Percentiles rank a stretch among this genome's conserved stretches.
phyloP scores from a whole-genome alignment of 768 basidiomycete genomes.

The Gymnopilus dilepis region DNA sequence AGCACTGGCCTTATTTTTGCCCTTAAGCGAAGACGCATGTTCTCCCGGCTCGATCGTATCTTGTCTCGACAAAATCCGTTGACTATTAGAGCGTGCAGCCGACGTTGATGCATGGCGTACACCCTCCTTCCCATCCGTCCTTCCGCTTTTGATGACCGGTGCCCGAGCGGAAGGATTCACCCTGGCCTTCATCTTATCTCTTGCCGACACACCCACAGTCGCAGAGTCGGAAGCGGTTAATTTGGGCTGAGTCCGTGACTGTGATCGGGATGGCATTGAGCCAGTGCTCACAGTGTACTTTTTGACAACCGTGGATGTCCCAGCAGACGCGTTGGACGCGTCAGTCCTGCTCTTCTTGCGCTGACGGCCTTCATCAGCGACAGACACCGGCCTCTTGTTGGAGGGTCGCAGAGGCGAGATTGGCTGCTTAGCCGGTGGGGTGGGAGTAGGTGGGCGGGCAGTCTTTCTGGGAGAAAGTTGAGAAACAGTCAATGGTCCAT shows the following conservation, averaged over 20 bases:
- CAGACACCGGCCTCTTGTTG: conserved; percentile 52
- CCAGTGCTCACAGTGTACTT: not conserved
- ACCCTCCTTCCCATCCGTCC: conserved; percentile 15
- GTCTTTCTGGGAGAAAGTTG: conserved; percentile 30
- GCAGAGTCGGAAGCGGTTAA: conserved; percentile 3
- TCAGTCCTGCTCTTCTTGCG: conserved; percentile 23
- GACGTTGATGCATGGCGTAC: conserved; percentile 11
- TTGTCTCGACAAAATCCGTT: conserved; percentile 9
- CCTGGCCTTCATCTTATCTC: conserved; percentile 16
- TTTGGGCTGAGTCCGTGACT: conserved; percentile 6
- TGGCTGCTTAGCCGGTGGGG: conserved; percentile 26
- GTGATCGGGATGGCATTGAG: conserved; percentile 7
- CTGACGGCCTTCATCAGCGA: conserved; percentile 10
- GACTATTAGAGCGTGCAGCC: conserved; percentile 10
- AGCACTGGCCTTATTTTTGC: conserved; percentile 12
- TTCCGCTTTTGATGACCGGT: conserved; percentile 23
- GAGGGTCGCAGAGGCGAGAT: conserved; percentile 47
- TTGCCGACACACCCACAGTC: conserved; percentile 7
- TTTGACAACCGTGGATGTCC: not conserved
- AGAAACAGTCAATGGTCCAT: conserved; percentile 26
- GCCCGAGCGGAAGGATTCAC: conserved; percentile 9
- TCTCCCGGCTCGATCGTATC: conserved; percentile 18
- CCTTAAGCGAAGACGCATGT: conserved; percentile 12
- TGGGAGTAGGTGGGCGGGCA: conserved; percentile 12
- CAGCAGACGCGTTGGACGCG: conserved; percentile 6